Evolutionary conservation across 2,329 filamentous ascomycete species (phyloP).

Genomic region (Paraphaeosphaeria sporulosa): DNA sequence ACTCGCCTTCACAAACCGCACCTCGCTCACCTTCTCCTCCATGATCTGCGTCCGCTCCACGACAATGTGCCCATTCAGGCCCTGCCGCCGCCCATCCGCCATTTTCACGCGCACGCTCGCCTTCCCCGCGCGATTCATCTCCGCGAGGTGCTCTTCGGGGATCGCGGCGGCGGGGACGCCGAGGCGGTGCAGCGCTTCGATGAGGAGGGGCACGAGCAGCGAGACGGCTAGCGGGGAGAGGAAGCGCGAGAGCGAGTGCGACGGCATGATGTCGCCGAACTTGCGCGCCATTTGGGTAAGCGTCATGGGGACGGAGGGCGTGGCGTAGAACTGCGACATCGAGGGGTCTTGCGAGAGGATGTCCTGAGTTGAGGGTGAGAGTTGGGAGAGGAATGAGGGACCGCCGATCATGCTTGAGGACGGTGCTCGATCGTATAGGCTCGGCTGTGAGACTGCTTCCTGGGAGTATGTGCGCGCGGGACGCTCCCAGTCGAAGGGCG

Average conservation of each 20-base stretch:
- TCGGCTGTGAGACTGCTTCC: conserved; percentile 47
- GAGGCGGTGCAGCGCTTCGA: conserved; percentile 82
- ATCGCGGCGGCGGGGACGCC: conserved; percentile 74
- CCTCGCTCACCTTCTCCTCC: conserved; percentile 73
- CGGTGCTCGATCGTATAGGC: conserved; percentile 17
- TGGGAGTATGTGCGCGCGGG: conserved; percentile 61
- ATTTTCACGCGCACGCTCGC: conserved; percentile 76
- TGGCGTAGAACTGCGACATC: conserved; percentile 81
- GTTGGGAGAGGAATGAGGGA: conserved; percentile 32
- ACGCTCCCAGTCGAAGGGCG: conserved; percentile 87
- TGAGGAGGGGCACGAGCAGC: conserved; percentile 80
- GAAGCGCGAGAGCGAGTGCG: conserved; percentile 88
- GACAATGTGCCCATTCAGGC: conserved; percentile 76
- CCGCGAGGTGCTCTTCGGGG: conserved; percentile 35
- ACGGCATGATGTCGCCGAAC: conserved; percentile 90
- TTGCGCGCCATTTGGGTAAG: conserved; percentile 87
- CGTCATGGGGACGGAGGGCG: conserved; percentile 78
- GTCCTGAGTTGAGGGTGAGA: conserved; percentile 55
- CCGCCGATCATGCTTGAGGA: background rate
- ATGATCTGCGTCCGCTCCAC: conserved; percentile 73
- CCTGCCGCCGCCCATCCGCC: conserved; percentile 74
- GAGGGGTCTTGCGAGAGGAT: conserved; percentile 85
- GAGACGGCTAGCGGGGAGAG: conserved; percentile 80
- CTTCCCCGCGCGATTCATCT: conserved; percentile 57
- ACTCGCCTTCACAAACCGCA: conserved; percentile 92